A percentile compares a stretch with the other conserved stretches of the same genome.
These are phyloP conservation scores for Prunella vulgaris DNA, from an alignment of 257 asterid genomes.

Conservation along the genomic window DNA sequence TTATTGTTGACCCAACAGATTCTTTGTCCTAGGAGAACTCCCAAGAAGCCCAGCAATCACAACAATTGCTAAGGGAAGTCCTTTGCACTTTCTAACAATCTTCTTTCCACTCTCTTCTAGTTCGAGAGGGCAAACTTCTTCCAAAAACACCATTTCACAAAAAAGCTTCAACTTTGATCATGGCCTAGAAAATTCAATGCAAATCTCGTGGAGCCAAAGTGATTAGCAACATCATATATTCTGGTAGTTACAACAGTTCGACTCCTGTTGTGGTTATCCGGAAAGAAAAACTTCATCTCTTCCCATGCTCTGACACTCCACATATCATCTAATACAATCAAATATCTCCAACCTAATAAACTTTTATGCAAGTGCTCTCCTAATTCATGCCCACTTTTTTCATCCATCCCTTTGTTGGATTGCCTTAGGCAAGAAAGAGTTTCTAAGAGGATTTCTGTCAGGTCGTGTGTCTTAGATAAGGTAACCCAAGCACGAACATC, in stretches of 20 bases:
- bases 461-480: not conserved
- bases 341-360: not conserved
- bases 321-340: not conserved
- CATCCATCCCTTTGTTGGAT: not conserved
- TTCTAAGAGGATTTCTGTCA: not conserved
- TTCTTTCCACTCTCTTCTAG: not conserved
- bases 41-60: constrained; percentile 7
- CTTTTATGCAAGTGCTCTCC: not conserved
- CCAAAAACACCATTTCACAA: not conserved
- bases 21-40: not conserved
- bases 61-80: constrained; percentile 9
- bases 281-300: not conserved
- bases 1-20: too few species aligned
- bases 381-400: not conserved
- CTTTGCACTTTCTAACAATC: not conserved
- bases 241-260: constrained; percentile 2
- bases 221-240: not conserved
- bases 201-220: not conserved
- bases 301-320: not conserved
- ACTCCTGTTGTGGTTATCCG: not conserved
- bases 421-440: not conserved
- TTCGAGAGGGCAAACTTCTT: not conserved
- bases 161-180: constrained; percentile 1
- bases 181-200: not conserved
- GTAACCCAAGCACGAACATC: not conserved